phyloP scores from a whole-genome alignment of 2,329 filamentous ascomycete species.

The Fusarium sp. region DNA sequence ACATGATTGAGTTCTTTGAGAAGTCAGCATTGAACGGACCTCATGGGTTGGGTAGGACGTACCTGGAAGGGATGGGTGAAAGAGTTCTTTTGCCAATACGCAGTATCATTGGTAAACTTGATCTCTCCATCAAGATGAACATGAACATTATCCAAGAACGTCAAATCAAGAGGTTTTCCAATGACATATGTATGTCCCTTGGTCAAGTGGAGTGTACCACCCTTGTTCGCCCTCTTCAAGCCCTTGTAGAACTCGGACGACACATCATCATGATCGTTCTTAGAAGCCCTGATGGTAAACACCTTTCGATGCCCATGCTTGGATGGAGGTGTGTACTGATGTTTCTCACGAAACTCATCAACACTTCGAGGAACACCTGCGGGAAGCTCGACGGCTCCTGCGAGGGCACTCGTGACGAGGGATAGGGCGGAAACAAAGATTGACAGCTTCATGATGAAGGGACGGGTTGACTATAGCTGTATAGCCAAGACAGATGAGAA shows the following conservation, averaged over 20 bases:
- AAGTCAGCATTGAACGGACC: too few species aligned
- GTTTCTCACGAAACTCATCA: slow-evolving; percentile 40
- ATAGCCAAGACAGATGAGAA: background rate
- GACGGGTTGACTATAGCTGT: background rate
- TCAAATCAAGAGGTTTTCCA: slow-evolving; percentile 41
- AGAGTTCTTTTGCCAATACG: slow-evolving; percentile 41
- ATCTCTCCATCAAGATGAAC: slow-evolving; percentile 44
- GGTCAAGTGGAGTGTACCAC: slow-evolving; percentile 39
- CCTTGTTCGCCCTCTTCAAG: slow-evolving; percentile 39
- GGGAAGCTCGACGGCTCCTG: slow-evolving; percentile 38
- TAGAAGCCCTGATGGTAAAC: slow-evolving; percentile 37
- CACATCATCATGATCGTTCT: slow-evolving; percentile 36
- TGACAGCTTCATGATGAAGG: slow-evolving; percentile 38
- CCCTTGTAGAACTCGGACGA: slow-evolving; percentile 40
- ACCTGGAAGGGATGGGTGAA: slow-evolving; percentile 43
- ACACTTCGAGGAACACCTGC: slow-evolving; percentile 42
- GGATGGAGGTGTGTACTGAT: slow-evolving; percentile 30
- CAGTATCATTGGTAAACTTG: slow-evolving; percentile 43
- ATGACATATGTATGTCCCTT: slow-evolving; percentile 42
- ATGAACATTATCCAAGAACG: slow-evolving; percentile 40
- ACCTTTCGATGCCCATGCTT: slow-evolving; percentile 28
- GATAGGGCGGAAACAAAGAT: slow-evolving; percentile 33
- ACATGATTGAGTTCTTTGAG: slow-evolving; percentile 42
- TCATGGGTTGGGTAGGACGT: background rate
- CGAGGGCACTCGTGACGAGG: slow-evolving; percentile 35